Evolutionary conservation across 2,329 filamentous ascomycete species (phyloP).

Genomic region (Onygenales sp.): DNA sequence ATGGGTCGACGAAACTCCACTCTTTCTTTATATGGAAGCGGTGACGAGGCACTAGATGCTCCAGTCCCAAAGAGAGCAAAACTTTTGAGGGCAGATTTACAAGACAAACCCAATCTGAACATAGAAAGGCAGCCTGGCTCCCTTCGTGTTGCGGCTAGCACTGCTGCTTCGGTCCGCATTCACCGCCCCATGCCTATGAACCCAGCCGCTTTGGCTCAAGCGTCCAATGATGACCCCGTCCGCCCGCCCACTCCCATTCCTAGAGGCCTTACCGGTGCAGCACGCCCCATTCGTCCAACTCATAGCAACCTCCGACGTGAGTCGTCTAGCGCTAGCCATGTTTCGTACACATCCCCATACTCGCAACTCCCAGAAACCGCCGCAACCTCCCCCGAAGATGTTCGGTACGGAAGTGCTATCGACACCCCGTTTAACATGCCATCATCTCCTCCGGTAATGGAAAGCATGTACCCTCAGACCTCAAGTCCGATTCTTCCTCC

Average conservation of each 20-base stretch:
- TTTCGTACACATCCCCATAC: slow-evolving; percentile 30
- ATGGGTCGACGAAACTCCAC: slow-evolving; percentile 26
- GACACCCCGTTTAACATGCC: slow-evolving; percentile 73
- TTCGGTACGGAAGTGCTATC: slow-evolving; percentile 40
- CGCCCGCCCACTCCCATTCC: slow-evolving; percentile 39
- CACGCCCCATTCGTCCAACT: slow-evolving; percentile 22
- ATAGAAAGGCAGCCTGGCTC: slow-evolving; percentile 68
- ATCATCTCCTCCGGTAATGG: slow-evolving; percentile 79
- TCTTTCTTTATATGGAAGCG: slow-evolving; percentile 58
- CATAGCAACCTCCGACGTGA: slow-evolving; percentile 51
- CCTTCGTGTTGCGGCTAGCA: slow-evolving; percentile 81
- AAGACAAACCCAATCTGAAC: slow-evolving; percentile 55
- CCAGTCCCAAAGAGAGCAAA: slow-evolving; percentile 70
- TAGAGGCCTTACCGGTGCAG: slow-evolving; percentile 16
- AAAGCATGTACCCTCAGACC: slow-evolving; percentile 52
- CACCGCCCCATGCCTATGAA: slow-evolving; percentile 60
- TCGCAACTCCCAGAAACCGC: slow-evolving; percentile 33
- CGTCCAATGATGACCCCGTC: slow-evolving; percentile 33
- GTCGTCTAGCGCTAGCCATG: slow-evolving; percentile 44
- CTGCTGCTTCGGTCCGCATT: slow-evolving; percentile 74
- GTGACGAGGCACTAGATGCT: slow-evolving; percentile 54
- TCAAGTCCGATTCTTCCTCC: slow-evolving; percentile 71
- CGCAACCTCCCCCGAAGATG: slow-evolving; percentile 41
- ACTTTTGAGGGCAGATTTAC: slow-evolving; percentile 61
- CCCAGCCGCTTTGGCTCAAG: slow-evolving; percentile 21